Conservation (phyloP, 768 basidiomycete species). For the Dentipellis sp. region DNA sequence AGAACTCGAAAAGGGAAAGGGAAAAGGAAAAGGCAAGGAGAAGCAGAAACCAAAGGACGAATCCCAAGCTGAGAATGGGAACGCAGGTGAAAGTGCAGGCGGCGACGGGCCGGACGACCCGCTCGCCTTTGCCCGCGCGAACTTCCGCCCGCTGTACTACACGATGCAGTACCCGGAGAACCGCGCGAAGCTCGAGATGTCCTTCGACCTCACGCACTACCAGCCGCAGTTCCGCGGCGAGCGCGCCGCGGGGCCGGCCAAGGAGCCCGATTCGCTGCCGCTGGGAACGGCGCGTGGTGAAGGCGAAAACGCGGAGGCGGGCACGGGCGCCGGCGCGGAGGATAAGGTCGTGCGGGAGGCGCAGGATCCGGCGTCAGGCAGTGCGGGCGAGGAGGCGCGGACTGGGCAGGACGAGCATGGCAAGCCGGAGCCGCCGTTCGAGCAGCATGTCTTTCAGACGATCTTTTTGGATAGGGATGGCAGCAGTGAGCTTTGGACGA, state of each 20-base stretch:
- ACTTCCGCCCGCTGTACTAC: constrained; percentile 37
- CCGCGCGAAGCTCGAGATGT: constrained; percentile 42
- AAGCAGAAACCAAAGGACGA: constrained; percentile 14
- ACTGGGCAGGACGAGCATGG: background rate
- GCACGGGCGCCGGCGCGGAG: constrained; percentile 1
- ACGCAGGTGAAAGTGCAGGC: background rate
- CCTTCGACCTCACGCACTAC: constrained; percentile 39
- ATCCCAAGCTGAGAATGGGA: constrained; percentile 9
- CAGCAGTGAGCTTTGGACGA: constrained; percentile 31
- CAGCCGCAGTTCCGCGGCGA: constrained; percentile 33
- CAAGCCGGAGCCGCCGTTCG: constrained; percentile 21
- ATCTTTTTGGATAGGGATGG: constrained; percentile 38
- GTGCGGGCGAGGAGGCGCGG: constrained; percentile 4
- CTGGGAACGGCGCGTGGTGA: constrained; percentile 8
- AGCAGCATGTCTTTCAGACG: constrained; percentile 40
- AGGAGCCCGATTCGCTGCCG: background rate
- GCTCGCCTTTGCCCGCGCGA: constrained; percentile 27
- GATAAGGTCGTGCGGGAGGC: background rate
- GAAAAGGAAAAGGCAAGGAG: constrained; percentile 9
- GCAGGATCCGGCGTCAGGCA: constrained; percentile 8
- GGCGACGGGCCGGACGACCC: constrained; percentile 11
- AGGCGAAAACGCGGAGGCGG: constrained; percentile 12
- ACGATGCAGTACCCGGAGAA: constrained; percentile 34
- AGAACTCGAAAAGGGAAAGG: constrained; percentile 15
- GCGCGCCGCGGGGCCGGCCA: constrained; percentile 17